Conservation (phyloP, 441 rosid species). For the Populus hybrid region DNA sequence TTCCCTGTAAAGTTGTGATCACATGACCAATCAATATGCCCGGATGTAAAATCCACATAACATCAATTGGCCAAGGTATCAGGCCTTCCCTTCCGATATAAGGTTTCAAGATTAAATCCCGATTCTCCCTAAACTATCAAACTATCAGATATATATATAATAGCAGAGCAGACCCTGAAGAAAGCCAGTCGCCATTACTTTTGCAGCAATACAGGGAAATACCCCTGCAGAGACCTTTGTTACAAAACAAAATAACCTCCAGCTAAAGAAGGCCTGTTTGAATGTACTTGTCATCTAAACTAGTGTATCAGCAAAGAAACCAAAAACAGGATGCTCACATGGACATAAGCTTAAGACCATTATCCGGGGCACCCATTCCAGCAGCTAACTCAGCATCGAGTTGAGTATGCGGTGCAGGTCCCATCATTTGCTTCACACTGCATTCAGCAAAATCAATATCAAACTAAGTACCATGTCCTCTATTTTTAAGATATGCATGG, state of each 20-base stretch:
- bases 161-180: background rate
- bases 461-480: background rate
- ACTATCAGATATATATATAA: background rate
- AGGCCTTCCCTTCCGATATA: background rate
- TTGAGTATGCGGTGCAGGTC: slow-evolving; percentile 88
- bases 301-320: slow-evolving; percentile 14
- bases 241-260: slow-evolving; percentile 17
- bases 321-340: slow-evolving; percentile 33
- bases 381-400: slow-evolving; percentile 92
- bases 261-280: background rate
- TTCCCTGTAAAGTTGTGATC: background rate
- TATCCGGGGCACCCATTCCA: slow-evolving; percentile 98
- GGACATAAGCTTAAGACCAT: slow-evolving; percentile 83
- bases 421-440: slow-evolving; percentile 75
- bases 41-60: background rate
- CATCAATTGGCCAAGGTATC: background rate
- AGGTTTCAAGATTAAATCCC: background rate
- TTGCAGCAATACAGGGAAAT: background rate
- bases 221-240: background rate
- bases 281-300: slow-evolving; percentile 7
- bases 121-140: background rate
- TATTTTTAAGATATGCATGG: background rate
- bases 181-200: slow-evolving; percentile 8
- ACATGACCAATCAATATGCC: background rate
- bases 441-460: slow-evolving; percentile 17